Evolutionary conservation across 768 basidiomycete species (phyloP), one percentile per base, ranked within the genome.

Genomic region (Tylopilus sp.): DNA sequence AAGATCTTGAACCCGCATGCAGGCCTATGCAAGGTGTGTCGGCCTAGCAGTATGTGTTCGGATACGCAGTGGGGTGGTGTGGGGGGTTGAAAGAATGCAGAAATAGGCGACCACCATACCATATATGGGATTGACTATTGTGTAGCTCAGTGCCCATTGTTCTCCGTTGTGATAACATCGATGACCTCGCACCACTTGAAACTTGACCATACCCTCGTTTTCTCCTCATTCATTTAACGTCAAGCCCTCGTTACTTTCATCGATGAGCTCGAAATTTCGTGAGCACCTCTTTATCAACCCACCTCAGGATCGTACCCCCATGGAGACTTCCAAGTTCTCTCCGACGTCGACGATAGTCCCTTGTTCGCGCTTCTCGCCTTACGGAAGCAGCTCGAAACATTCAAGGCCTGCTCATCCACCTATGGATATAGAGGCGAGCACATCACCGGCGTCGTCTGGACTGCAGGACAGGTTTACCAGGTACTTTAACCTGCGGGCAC

Each of bases 321-420:
- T 69, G 44, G 69, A 70, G 49, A 50, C 52, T 3, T 77, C 76
- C 40, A 74, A 64, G 42, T 76, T 77, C 61, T 77, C 76, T 18
- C 73, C 76, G 33, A 71, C 72, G n/a, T 74, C 75, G 10, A 70
- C 72, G 12, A 63, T 68, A 44, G 50, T 57, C 3, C 51, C 61
- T 7, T 66, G 65, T n/a, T 61, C 63, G 13, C 65, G 61, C 18
- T 62, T 62, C 40, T 63, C 67, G 51, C 61, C 67, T 53, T 57
- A 47, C 18, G 42, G 54, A 23, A 51, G 43, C 17, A 48, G 44
- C 21, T 66, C 50, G n/a, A 57, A 53, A 48, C 23, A 18, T 17
- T 48, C 46, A 18, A 48, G 36, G 18, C 3, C 21, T n/a, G 4
- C 28, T 3, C 10, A 33, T 36, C 10, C 36, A 9, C 30, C 60